These are phyloP conservation scores for Isatis tinctoria DNA, from an alignment of 345 rosid species.

Conservation along the genomic window DNA sequence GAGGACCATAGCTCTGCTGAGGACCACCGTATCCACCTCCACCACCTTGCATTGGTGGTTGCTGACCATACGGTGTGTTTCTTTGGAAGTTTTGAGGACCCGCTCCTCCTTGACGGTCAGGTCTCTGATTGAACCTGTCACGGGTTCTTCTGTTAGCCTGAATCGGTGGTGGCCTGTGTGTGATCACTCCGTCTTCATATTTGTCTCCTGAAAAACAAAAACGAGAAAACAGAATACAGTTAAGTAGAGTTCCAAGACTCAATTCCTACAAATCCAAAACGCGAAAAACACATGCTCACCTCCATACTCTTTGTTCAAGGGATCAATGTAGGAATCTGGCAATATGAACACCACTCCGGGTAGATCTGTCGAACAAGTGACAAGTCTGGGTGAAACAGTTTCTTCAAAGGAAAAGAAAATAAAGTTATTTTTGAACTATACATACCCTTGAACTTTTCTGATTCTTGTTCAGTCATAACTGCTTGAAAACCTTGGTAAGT, in stretches of 20 bases:
- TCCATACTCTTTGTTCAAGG: slow-evolving; percentile 84
- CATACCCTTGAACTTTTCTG: slow-evolving; percentile 66
- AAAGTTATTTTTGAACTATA: background rate
- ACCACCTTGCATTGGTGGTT: slow-evolving; percentile 44
- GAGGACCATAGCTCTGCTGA: slow-evolving; percentile 41
- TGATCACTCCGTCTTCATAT: slow-evolving; percentile 77
- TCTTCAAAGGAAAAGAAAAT: background rate
- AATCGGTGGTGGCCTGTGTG: slow-evolving; percentile 75
- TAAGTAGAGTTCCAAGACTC: background rate
- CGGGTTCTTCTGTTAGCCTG: slow-evolving; percentile 45
- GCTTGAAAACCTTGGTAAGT: slow-evolving; percentile 96
- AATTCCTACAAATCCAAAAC: background rate
- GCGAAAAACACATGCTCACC: slow-evolving; percentile 37
- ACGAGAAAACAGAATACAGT: background rate
- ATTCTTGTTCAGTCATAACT: slow-evolving; percentile 78
- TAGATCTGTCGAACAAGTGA: slow-evolving; percentile 45
- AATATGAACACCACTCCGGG: slow-evolving; percentile 82
- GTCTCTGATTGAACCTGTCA: slow-evolving; percentile 39
- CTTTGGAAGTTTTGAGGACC: slow-evolving; percentile 42
- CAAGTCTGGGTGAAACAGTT: background rate
- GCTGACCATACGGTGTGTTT: slow-evolving; percentile 34
- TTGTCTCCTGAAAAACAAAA: slow-evolving; percentile 62
- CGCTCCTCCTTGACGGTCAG: slow-evolving; percentile 30
- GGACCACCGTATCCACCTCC: slow-evolving; percentile 47
- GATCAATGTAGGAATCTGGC: slow-evolving; percentile 96